Evolutionary conservation across 1,139 yeast species (phyloP), one percentile per base, ranked within the genome.

Genomic region (Sugiyamaella grinbergsii): DNA sequence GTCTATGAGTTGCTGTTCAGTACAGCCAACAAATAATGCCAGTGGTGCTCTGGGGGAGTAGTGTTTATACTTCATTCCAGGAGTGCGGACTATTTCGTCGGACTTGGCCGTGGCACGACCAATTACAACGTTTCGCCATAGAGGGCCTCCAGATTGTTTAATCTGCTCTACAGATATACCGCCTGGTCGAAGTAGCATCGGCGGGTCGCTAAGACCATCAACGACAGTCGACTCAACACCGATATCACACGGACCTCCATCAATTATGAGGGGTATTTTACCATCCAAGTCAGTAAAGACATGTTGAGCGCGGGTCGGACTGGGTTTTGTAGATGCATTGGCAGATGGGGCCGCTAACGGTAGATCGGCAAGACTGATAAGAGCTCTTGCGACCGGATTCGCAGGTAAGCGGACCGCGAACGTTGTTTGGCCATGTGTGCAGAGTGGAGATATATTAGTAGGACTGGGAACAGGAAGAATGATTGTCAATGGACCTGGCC

Each of bases 261-360:
- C 98, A 20, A 93, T 62, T 50, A 93, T 87, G 31, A 82, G 66
- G 0, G 97, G 96, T n/a, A 93, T 88, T 53, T 77, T 80, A 1
- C 90, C 93, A 1, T 84, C 65, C 46, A 93, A 70, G 64, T 93
- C 98, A 59, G 82, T 80, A 57, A 72, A 79, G 0, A 93, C 98
- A 67, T 93, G 98, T 16, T 76, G 70, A 1, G 98, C 98, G 39
- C 77, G 64, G 0, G 98, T 93, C 1, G 98, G 96, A 37, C 96
- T 86, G 1, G 98, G 98, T 50, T 89, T 74, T 0, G 98, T 93
- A 1, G 97, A 89, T 2, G 97, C 94, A 68, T 93, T 93, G 5
- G 98, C 98, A 1, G 96, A 87, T 0, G 98, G 98, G 0, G 98
- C 98, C 0, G 98, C 98, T 39, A 93, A 70, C 0, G 98, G 98